Base-by-base conservation (phyloP, 306 rosid genomes). In the Glycyrrhiza uralensis region DNA sequence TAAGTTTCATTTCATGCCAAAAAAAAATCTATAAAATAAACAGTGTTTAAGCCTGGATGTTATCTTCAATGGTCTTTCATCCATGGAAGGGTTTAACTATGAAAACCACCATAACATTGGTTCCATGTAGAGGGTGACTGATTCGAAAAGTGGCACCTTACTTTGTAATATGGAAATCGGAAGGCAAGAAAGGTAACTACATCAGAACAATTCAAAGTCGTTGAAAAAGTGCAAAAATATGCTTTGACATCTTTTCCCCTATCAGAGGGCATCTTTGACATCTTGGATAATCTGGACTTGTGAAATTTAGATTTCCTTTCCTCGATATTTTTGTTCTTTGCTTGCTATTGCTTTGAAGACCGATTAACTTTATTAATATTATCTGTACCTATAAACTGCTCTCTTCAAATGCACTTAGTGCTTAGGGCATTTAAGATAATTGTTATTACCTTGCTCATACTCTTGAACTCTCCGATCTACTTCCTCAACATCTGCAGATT, bases 401-500 rank as follows among this genome's bases (percentile, higher is more conserved):
- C 66, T 35, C 20, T 56, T 30, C 35, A 38, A 55, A 71, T 19
- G 29, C 23, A 63, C n/a, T 29, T 23, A 64, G 19, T 24, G 71
- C 47, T 17, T 17, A 39, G 45, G 28, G 10, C 13, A 7, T 39
- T 64, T 47, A 56, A 69, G 61, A 66, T 39, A 42, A 68, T 6
- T 66, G 62, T 13, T n/a, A 38, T 51, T 82, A 95, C 97, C 99
- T 88, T 95, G 96, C 74, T 92, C 99, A 47, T 92, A 95, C 74
- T 88, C 96, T 81, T 92, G 99, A 69, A 95, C 97, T 78, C 99
- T 82, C n/a, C 80, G 86, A 15, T 95, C 97, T 69, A 95, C 99
- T 79, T 95, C 99, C 88, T 95, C 99, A 42, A 95, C 99, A 72
- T 95, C 99, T 11, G 99, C 99, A 73, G 97, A 89, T 58, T 95